These are phyloP conservation scores for Harrya chromipes DNA, from an alignment of 768 basidiomycete genomes.

Conservation along the genomic window DNA sequence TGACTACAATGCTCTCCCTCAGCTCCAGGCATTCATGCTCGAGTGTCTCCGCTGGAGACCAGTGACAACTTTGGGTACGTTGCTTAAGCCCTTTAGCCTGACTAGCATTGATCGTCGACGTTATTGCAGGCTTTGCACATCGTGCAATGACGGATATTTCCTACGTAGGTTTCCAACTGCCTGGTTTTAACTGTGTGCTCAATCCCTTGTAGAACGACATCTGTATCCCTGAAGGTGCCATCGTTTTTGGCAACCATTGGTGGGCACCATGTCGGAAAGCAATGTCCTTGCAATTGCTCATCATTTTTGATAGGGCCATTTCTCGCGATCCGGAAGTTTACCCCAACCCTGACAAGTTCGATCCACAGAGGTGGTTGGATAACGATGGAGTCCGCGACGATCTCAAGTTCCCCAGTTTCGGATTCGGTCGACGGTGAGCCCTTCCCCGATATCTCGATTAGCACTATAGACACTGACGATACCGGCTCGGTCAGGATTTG, in stretches of 20 bases:
- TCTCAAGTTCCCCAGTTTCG: conserved; percentile 51
- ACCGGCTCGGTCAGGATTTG: conserved; percentile 45
- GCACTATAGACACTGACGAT: not conserved
- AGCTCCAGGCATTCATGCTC: conserved; percentile 39
- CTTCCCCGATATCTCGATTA: not conserved
- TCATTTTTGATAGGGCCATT: conserved; percentile 39
- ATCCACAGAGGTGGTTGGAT: conserved; percentile 55
- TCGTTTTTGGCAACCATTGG: conserved; percentile 39
- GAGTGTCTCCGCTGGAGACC: conserved; percentile 40
- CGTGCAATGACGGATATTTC: conserved; percentile 61
- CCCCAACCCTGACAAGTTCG: conserved; percentile 56
- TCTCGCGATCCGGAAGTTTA: conserved; percentile 57
- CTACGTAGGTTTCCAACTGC: conserved; percentile 40
- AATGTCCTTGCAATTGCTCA: not conserved
- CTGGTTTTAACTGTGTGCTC: not conserved
- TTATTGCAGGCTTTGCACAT: conserved; percentile 52
- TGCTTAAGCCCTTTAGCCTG: not conserved
- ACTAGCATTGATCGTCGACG: not conserved
- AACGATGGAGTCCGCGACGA: conserved; percentile 44
- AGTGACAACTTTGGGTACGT: conserved; percentile 32
- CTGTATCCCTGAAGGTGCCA: conserved; percentile 36
- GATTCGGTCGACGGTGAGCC: conserved; percentile 46
- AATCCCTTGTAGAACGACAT: conserved; percentile 28
- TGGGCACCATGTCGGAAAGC: not conserved
- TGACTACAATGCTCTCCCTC: conserved; percentile 35